These are phyloP conservation scores for Tetrastigma voinierianum DNA, from an alignment of 164 flowering plant genomes.

Conservation along the genomic window DNA sequence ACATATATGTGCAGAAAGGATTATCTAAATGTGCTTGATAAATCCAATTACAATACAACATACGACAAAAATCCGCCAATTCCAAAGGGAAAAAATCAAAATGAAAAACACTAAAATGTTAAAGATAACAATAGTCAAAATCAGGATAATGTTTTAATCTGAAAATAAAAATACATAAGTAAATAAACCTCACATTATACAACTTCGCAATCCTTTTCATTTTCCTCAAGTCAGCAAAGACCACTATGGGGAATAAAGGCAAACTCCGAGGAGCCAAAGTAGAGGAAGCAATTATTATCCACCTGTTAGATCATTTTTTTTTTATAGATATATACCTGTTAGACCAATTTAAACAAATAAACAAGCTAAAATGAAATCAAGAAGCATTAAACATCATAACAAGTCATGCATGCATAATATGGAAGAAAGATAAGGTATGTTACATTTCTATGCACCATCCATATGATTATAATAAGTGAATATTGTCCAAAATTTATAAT, in stretches of 20 bases:
- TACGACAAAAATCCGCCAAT: no score
- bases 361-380: not conserved
- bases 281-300: slow-evolving; percentile 68
- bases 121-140: no score
- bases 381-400: not conserved
- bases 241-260: slow-evolving; percentile 54
- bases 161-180: no score
- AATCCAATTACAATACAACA: no score
- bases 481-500: not conserved
- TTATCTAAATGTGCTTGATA: no score
- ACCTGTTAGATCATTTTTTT: slow-evolving; percentile 65
- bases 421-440: not conserved
- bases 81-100: no score
- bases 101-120: no score
- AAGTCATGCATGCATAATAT: not conserved
- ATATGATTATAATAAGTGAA: not conserved
- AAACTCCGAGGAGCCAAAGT: slow-evolving; percentile 72
- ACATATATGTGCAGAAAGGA: no score
- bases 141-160: not conserved
- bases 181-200: slow-evolving; percentile 58
- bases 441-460: not conserved
- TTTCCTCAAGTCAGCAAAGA: slow-evolving; percentile 57
- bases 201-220: slow-evolving; percentile 51
- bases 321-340: no score
- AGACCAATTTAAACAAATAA: slow-evolving; percentile 6